phyloP scores from a whole-genome alignment of 352 stramenopile genomes.

The Elongisporangium undulatum region DNA sequence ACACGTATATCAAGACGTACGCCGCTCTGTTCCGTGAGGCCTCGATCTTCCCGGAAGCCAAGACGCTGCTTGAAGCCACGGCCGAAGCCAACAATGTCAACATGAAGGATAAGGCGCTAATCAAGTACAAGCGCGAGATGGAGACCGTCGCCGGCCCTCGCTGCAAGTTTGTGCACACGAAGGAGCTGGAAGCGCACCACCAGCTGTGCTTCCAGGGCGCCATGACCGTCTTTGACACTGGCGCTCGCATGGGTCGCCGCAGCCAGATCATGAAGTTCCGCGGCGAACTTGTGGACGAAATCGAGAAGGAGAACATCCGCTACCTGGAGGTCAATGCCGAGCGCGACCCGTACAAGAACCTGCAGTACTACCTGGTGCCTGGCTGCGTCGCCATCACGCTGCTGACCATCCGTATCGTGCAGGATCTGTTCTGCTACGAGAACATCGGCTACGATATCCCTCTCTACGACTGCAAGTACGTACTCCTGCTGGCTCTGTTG shows the following conservation, averaged over 20 bases:
- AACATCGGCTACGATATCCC: conserved; percentile 81
- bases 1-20: conserved; percentile 97
- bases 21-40: conserved; percentile 94
- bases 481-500: conserved; percentile 9
- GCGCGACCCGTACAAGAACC: conserved; percentile 94
- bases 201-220: conserved; percentile 70
- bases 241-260: conserved; percentile 94
- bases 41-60: conserved; percentile 95
- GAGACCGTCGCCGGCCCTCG: conserved; percentile 84
- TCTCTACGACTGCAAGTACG: conserved; percentile 90
- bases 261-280: conserved; percentile 89
- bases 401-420: conserved; percentile 85
- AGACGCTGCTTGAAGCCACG: conserved; percentile 97
- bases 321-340: conserved; percentile 94
- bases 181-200: conserved; percentile 90
- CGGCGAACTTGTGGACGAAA: conserved; percentile 79
- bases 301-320: conserved; percentile 86
- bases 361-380: conserved; percentile 93
- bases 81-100: conserved; percentile 98
- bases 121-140: conserved; percentile 94
- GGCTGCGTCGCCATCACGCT: conserved; percentile 85
- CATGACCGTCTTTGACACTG: conserved; percentile 90
- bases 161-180: conserved; percentile 84
- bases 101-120: conserved; percentile 77
- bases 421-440: conserved; percentile 84